Evolutionary conservation across 306 rosid species (phyloP).

Genomic region (Datisca glomerata): DNA sequence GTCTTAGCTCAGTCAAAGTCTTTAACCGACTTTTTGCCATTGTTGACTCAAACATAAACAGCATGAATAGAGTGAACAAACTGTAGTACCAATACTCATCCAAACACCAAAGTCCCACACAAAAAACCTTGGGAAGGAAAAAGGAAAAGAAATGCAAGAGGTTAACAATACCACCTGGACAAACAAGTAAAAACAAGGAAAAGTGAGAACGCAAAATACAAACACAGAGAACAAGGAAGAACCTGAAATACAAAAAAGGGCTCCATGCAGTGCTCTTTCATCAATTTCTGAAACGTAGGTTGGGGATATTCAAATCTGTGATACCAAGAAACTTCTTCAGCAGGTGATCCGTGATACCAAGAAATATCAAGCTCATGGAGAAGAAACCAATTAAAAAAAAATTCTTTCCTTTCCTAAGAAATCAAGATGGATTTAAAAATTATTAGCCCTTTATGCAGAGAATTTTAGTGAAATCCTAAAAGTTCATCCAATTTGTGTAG

Average conservation of each 20-base stretch:
- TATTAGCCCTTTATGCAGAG: too few species aligned
- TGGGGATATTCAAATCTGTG: slow-evolving; percentile 95
- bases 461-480: too few species aligned
- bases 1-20: slow-evolving; percentile 92
- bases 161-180: neutral
- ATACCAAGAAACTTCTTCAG: slow-evolving; percentile 25
- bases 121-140: slow-evolving; percentile 60
- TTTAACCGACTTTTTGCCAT: slow-evolving; percentile 97
- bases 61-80: slow-evolving; percentile 89
- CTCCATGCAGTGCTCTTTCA: slow-evolving; percentile 97
- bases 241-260: slow-evolving; percentile 99
- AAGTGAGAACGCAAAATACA: slow-evolving; percentile 2
- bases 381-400: too few species aligned
- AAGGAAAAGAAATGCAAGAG: slow-evolving; percentile 12
- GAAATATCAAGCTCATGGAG: too few species aligned
- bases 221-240: slow-evolving; percentile 2
- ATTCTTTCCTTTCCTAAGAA: too few species aligned
- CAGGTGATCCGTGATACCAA: too few species aligned
- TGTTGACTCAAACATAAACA: slow-evolving; percentile 95
- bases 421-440: too few species aligned
- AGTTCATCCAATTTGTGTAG: too few species aligned
- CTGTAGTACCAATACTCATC: slow-evolving; percentile 99
- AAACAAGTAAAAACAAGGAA: neutral
- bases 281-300: slow-evolving; percentile 88
- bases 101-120: slow-evolving; percentile 99